Evolutionary conservation across 2,329 filamentous ascomycete genomes (phyloP), one percentile per base, ranked within the genome.

Genomic region (Chrysosporium queenslandicum): DNA sequence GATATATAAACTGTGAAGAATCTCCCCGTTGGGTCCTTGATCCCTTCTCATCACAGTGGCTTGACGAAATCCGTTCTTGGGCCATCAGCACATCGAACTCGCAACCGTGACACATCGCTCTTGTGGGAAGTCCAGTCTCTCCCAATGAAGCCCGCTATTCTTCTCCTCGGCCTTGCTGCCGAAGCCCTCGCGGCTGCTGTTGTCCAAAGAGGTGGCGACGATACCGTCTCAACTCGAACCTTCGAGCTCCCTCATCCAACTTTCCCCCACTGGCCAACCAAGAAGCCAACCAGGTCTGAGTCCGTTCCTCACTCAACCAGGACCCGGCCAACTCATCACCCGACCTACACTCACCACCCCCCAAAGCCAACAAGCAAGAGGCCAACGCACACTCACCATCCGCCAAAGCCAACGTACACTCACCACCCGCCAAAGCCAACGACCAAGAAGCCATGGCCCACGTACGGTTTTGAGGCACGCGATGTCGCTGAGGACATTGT

Each of bases 81-180:
- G 39, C 11, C 25, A 30, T 27, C 29, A 27, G 7, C 27, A 4
- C 20, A 25, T 16, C 9, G 29, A 27, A 16, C 18, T 37, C 21
- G 16, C 23, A 41, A 51, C n/a, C 18, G 9, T 39, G 39, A 34
- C 23, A 46, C 9, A 50, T 36, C 39, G 37, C 23, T 45, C 40
- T 27, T 37, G 2, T 37, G 18, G 18, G 27, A 11, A 16, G 3
- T 20, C 29, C 30, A 6, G 5, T 27, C 39, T 45, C 20, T 20
- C 9, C 36, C n/a, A 46, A 52, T 52, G 50, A 52, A 52, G 50
- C 36, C 50, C 21, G 12, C 50, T 52, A 20, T 52, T 36, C 50
- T 52, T 11, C 43, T 52, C 21, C 41, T 52, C 32, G 50, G 50
- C 50, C 50, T 52, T 23, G 50, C 50, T 27, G 43, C 41, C 34